Percentiles rank a stretch among this genome's conserved stretches.
phyloP scores from a whole-genome alignment of 78 protist genomes.

The Protostelium mycophagum region DNA sequence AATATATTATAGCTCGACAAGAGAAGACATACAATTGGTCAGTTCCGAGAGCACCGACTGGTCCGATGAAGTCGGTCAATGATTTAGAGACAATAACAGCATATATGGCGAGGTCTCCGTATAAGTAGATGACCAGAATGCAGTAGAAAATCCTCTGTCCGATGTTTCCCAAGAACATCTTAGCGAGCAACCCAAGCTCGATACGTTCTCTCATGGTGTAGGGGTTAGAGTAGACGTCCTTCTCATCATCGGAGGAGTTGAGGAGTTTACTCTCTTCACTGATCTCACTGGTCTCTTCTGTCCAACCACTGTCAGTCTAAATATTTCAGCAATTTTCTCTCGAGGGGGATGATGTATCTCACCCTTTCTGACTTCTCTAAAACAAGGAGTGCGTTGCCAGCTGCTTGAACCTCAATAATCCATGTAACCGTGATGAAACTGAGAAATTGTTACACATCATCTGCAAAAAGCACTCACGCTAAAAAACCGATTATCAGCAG shows the following conservation, averaged over 20 bases:
- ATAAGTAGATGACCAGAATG: constrained; percentile 30
- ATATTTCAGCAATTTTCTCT: background rate
- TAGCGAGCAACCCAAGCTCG: constrained; percentile 36
- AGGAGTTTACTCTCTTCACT: background rate
- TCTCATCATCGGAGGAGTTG: background rate
- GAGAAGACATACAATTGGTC: background rate
- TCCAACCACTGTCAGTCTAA: background rate
- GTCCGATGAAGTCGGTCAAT: constrained; percentile 33
- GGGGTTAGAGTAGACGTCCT: background rate
- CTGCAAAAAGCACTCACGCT: constrained; percentile 11
- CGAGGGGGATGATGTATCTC: background rate
- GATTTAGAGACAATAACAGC: constrained; percentile 41
- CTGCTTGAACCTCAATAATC: constrained; percentile 41
- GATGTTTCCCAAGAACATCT: constrained; percentile 28
- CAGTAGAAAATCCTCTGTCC: constrained; percentile 42
- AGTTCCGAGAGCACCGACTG: background rate
- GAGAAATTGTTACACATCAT: background rate
- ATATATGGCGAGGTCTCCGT: constrained; percentile 51
- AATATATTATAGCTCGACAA: background rate
- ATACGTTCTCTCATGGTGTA: constrained; percentile 20
- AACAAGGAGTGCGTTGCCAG: constrained; percentile 22
- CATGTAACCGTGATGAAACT: constrained; percentile 46
- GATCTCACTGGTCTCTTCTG: background rate
- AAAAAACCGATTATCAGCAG: constrained; percentile 43
- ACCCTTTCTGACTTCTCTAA: background rate